Conservation (phyloP, 1,139 yeast genomes). For the Hyphopichia fennica region DNA sequence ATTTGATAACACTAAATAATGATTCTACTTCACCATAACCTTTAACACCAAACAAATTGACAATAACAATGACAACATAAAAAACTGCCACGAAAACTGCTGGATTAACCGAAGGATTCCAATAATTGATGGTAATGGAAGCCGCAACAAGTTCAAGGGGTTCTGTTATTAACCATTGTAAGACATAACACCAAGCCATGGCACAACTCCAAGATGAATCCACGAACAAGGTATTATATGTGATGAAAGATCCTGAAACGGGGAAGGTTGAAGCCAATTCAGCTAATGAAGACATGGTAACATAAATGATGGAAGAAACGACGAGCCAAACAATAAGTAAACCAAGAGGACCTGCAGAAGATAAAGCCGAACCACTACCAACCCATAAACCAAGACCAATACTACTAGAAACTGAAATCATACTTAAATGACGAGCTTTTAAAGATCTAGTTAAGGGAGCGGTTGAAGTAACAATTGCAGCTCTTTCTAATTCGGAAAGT, state of each 20-base stretch:
- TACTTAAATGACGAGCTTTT: conserved; percentile 39
- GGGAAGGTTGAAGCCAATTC: conserved; percentile 44
- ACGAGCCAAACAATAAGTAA: conserved; percentile 32
- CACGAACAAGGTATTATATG: conserved; percentile 36
- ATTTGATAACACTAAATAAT: conserved; percentile 29
- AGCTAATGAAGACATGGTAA: conserved; percentile 35
- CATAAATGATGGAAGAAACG: conserved; percentile 32
- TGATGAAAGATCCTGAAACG: conserved; percentile 40
- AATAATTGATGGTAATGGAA: conserved; percentile 32
- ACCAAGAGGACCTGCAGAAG: conserved; percentile 39
- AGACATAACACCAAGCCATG: conserved; percentile 44
- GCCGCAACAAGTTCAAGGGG: conserved; percentile 44
- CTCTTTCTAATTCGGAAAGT: conserved; percentile 30
- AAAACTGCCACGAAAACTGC: conserved; percentile 34
- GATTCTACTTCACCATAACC: conserved; percentile 40
- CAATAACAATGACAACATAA: conserved; percentile 26
- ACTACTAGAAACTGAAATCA: conserved; percentile 44
- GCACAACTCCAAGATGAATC: conserved; percentile 41
- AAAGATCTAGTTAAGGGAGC: conserved; percentile 34
- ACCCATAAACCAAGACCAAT: conserved; percentile 46
- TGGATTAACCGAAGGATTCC: conserved; percentile 26
- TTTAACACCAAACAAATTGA: conserved; percentile 35
- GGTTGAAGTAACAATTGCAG: conserved; percentile 31
- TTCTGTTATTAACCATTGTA: conserved; percentile 40
- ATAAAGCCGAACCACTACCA: conserved; percentile 32